Conservation (phyloP, 2,329 filamentous ascomycete species). For the Huntiella bhutanensis region DNA sequence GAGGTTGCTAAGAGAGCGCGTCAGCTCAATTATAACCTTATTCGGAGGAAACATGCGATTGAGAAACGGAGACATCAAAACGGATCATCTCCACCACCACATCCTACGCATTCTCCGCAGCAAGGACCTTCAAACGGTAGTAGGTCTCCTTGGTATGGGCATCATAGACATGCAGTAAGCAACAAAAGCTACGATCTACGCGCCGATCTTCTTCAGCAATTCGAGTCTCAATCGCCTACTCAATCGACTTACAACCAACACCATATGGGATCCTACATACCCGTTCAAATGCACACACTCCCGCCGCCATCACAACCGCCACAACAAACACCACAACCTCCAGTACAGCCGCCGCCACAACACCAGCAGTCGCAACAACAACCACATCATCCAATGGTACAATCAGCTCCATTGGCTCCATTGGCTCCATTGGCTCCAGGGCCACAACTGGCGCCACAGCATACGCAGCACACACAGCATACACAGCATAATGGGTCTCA, state of each 20-base stretch:
- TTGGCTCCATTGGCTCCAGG: neutral
- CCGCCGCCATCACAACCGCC: neutral
- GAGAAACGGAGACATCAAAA: slow-evolving; percentile 33
- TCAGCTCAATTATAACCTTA: slow-evolving; percentile 64
- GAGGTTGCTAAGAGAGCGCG: slow-evolving; percentile 44
- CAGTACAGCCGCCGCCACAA: too few relatives aligned
- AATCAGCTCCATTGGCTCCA: too few relatives aligned
- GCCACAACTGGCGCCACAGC: neutral
- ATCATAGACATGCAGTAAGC: slow-evolving; percentile 8
- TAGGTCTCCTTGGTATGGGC: slow-evolving; percentile 10
- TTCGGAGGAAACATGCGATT: slow-evolving; percentile 56
- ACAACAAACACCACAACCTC: neutral
- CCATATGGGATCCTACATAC: neutral
- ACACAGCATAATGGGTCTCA: neutral
- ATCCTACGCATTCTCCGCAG: slow-evolving; percentile 4
- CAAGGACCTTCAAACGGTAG: slow-evolving; percentile 1
- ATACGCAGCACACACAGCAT: neutral
- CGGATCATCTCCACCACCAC: slow-evolving; percentile 6
- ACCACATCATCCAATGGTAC: neutral
- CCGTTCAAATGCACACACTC: neutral
- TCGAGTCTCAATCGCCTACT: slow-evolving; percentile 15
- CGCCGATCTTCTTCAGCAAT: slow-evolving; percentile 37
- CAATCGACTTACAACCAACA: neutral
- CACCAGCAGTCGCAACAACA: neutral
- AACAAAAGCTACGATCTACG: slow-evolving; percentile 26